These are phyloP conservation scores for Stachybotrys echinatus DNA, from an alignment of 2,329 filamentous ascomycete species.

Conservation along the genomic window DNA sequence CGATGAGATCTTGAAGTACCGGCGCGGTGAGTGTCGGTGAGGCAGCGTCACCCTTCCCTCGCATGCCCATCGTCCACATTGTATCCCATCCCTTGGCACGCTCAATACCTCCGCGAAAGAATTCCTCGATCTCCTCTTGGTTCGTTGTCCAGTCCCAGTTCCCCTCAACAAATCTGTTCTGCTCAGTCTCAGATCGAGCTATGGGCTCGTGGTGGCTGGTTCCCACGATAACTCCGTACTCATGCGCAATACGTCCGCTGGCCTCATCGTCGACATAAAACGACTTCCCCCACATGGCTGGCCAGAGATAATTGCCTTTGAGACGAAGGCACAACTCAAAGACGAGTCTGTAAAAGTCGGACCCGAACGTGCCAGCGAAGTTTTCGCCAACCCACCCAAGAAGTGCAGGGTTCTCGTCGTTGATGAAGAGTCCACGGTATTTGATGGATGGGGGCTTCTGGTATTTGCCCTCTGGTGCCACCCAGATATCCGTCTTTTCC, in stretches of 20 bases:
- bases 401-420: constrained; percentile 42
- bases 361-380: constrained; percentile 52
- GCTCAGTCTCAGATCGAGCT: constrained; percentile 55
- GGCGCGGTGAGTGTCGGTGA: constrained; percentile 45
- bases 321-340: constrained; percentile 67
- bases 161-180: constrained; percentile 47
- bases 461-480: constrained; percentile 24
- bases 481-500: constrained; percentile 41
- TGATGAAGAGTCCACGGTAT: constrained; percentile 58
- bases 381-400: constrained; percentile 43
- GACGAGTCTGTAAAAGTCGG: constrained; percentile 61
- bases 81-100: constrained; percentile 59
- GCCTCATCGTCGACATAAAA: constrained; percentile 66
- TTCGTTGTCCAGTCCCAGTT: constrained; percentile 67
- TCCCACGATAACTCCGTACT: constrained; percentile 69
- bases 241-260: constrained; percentile 65
- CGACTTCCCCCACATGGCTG: constrained; percentile 65
- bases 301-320: constrained; percentile 74
- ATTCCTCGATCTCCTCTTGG: constrained; percentile 61
- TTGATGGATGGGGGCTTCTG: constrained; percentile 49
- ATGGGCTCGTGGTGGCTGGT: constrained; percentile 71
- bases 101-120: constrained; percentile 61
- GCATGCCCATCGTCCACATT: constrained; percentile 65
- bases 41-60: constrained; percentile 55
- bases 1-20: constrained; percentile 20